Conservation (phyloP, 2,329 filamentous ascomycete species). For the Cladosporium austrohemisphaericum region DNA sequence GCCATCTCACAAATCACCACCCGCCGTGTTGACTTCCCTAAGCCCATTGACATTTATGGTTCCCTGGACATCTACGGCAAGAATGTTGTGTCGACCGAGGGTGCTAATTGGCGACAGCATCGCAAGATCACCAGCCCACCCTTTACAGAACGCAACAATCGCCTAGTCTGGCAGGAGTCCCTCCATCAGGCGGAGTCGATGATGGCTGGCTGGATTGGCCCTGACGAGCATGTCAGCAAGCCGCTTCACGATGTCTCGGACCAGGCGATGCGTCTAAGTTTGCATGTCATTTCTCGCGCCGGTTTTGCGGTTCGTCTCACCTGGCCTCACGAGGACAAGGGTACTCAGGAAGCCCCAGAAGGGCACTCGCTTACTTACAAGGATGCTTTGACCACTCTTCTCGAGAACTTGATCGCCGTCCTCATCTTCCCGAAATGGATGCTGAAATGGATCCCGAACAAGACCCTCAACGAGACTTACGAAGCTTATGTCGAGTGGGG, state of each 20-base stretch:
- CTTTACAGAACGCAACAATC: slow-evolving; percentile 74
- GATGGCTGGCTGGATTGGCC: slow-evolving; percentile 55
- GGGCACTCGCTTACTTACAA: slow-evolving; percentile 65
- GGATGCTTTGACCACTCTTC: slow-evolving; percentile 56
- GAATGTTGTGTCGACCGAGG: slow-evolving; percentile 69
- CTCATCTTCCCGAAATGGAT: slow-evolving; percentile 58
- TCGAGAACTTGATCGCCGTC: slow-evolving; percentile 62
- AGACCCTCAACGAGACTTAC: slow-evolving; percentile 50
- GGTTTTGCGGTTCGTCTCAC: slow-evolving; percentile 62
- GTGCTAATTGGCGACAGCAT: slow-evolving; percentile 66
- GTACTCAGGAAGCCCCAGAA: slow-evolving; percentile 32
- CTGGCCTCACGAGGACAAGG: slow-evolving; percentile 55
- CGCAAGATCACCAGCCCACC: slow-evolving; percentile 67
- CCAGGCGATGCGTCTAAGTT: slow-evolving; percentile 62
- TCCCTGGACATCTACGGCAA: slow-evolving; percentile 62
- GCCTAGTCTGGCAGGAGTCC: slow-evolving; percentile 61
- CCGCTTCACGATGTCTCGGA: slow-evolving; percentile 56
- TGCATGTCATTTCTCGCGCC: slow-evolving; percentile 62
- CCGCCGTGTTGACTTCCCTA: slow-evolving; percentile 67
- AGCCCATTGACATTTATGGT: slow-evolving; percentile 58
- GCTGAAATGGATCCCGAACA: slow-evolving; percentile 50
- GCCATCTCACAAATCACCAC: slow-evolving; percentile 63
- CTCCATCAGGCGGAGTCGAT: slow-evolving; percentile 62
- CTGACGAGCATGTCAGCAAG: slow-evolving; percentile 37
- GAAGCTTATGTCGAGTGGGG: slow-evolving; percentile 60